Base-by-base conservation (phyloP, 352 stramenopile species). In the Phytophthora ramorum region DNA sequence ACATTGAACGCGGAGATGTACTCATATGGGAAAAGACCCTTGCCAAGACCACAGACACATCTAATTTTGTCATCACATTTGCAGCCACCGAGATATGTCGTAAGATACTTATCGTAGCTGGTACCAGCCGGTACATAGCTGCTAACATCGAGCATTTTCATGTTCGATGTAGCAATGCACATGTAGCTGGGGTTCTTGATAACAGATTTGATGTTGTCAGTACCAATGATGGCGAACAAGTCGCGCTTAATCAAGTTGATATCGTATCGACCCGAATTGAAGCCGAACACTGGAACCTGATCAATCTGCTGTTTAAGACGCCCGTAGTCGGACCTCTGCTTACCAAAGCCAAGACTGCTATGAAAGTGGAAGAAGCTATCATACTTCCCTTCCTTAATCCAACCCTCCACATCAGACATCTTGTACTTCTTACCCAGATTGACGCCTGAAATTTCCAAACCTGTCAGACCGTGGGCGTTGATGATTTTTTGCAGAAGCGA, bases 71-170 rank as follows among this genome's bases (percentile, higher is more conserved):
- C 26, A 32, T 32, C 26, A 7, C 26, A 32, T 32, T 32, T 32
- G 26, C 26, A 32, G 22, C 57, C 57, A 14, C 71, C 71, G 14
- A 79, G 38, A 58, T 79, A 73, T 43, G 66, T 71, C 7, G 28
- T 64, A 0, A 79, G 34, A 56, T 76, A 79, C 13, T 60, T 58
- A 17, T 63, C 50, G 65, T 73, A 75, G 40, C 52, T 66, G 10
- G 66, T 76, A 20, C 62, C 71, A 30, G 66, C 57, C 10, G 71
- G 66, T 12, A 79, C 26, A 58, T 71, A 79, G n/a, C 74, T 79
- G 30, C 2, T 66, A 20, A 73, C 71, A 57, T 79, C 63, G 19
- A 79, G 53, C 13, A 79, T 71, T 32, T 79, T 79, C 2, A 76
- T 38, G 6, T n/a, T 26, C 24, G 52, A 35, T 8, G 71, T 73